Conservation (phyloP, 1,139 yeast species). For the Protomyces macrosporus region DNA sequence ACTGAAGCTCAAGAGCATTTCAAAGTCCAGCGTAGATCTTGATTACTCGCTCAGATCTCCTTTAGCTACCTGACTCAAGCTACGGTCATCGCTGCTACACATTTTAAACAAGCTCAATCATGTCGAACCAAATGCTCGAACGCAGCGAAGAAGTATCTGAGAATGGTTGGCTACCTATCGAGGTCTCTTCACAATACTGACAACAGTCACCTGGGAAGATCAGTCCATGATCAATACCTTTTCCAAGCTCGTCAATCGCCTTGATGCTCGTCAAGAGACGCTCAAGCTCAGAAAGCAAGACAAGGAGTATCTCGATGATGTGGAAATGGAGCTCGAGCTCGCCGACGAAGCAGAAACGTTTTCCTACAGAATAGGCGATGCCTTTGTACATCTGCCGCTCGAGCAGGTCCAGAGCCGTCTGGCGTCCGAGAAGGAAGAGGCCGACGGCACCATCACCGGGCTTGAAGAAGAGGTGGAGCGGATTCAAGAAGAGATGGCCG, state of each 20-base stretch:
- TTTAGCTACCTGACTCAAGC: neutral
- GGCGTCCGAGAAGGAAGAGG: constrained; percentile 51
- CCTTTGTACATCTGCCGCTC: constrained; percentile 64
- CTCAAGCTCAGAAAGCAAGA: constrained; percentile 55
- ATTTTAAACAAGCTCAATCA: neutral
- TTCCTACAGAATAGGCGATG: constrained; percentile 64
- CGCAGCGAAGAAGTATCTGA: constrained; percentile 20
- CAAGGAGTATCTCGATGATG: constrained; percentile 84
- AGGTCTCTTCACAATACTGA: neutral
- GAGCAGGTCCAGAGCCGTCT: constrained; percentile 59
- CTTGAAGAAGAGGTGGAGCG: constrained; percentile 49
- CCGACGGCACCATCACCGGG: constrained; percentile 49
- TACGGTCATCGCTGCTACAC: neutral
- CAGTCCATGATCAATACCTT: constrained; percentile 85
- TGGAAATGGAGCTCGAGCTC: constrained; percentile 75
- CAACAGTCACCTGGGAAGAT: constrained; percentile 69
- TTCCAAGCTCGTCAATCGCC: constrained; percentile 69
- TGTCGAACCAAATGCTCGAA: constrained; percentile 13
- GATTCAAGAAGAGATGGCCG: constrained; percentile 52
- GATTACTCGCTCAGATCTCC: too few species aligned
- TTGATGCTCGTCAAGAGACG: constrained; percentile 53
- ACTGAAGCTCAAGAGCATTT: too few species aligned
- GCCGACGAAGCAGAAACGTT: constrained; percentile 65
- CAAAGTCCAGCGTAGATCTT: too few species aligned
- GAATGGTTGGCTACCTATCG: neutral